phyloP scores from a whole-genome alignment of 2,329 filamentous ascomycete genomes.

The Chaetomium sp. region DNA sequence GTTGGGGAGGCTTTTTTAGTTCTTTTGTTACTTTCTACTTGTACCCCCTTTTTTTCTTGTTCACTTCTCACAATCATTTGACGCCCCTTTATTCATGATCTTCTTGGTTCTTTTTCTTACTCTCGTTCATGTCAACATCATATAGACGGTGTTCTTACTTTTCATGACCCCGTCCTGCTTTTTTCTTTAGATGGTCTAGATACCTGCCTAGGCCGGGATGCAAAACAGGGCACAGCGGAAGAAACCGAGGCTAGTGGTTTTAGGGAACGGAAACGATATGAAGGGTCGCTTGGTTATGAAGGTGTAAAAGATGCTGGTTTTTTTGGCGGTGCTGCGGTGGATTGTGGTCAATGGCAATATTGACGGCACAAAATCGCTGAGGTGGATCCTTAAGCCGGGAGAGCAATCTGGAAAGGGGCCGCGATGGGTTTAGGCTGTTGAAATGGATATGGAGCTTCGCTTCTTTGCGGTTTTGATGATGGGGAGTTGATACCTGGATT shows the following conservation, averaged over 20 bases:
- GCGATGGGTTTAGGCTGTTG: no score
- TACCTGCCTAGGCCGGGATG: not conserved
- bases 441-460: no score
- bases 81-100: not conserved
- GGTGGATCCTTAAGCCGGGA: no score
- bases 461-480: no score
- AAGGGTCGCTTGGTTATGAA: not conserved
- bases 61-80: not conserved
- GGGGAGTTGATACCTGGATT: no score
- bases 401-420: no score
- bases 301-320: no score
- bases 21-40: not conserved
- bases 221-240: not conserved
- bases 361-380: no score
- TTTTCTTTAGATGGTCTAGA: not conserved
- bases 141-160: constrained; percentile 19
- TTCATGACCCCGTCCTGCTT: not conserved
- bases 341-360: no score
- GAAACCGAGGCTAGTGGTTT: not conserved
- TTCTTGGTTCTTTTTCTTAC: not conserved
- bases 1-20: not conserved
- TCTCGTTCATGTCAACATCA: constrained; percentile 1
- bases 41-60: not conserved
- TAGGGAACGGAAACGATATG: not conserved
- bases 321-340: no score